Evolutionary conservation across 306 rosid species (phyloP), one percentile per base, ranked within the genome.

Genomic region (Psophocarpus tetragonolobus): DNA sequence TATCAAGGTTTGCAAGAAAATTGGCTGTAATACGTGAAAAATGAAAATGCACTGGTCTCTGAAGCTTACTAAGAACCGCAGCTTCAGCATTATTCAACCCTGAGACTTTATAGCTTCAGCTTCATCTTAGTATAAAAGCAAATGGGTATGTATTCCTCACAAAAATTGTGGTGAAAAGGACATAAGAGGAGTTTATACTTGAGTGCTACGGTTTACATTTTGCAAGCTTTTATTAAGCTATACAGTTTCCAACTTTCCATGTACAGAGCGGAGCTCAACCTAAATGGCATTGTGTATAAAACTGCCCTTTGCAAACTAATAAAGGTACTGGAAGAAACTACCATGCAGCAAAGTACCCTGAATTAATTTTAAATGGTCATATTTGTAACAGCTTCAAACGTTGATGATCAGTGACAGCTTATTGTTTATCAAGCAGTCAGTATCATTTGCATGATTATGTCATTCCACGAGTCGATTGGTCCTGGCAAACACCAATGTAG

Each of bases 401-500:
- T 29, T 11, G 15, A 24, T 12, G 63, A 74, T 73, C 18, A 32
- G 3, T 21, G 42, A 20, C 66, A 78, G 14, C 44, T 64, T 51
- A 54, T 56, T 47, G 8, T n/a, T 23, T 18, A 17, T 73, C 41
- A 66, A 20, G 64, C 83, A 76, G 81, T 86, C 50, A 88, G 68
- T 68, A 92, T 33, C 87, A 95, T 78, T 84, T 92, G 91, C 93
- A 95, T 87, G 4, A 87, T 57, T 80, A 94, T 66, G 68, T 91
- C 98, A 33, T 91, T 94, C 98, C 98, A 94, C 0, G 98, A 90
- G 71, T 94, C 98, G 36, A 94, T 90, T 1, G 98, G 98, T 78
- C 98, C 97, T 2, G 98, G 97, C 80, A 91, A 82, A 75, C 98
- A 94, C 97, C 84, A 84, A 57, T 84, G 87, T 5, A 84, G 62